These are phyloP conservation scores for Mycena sanguinolenta DNA, from an alignment of 768 basidiomycete genomes.

Conservation along the genomic window DNA sequence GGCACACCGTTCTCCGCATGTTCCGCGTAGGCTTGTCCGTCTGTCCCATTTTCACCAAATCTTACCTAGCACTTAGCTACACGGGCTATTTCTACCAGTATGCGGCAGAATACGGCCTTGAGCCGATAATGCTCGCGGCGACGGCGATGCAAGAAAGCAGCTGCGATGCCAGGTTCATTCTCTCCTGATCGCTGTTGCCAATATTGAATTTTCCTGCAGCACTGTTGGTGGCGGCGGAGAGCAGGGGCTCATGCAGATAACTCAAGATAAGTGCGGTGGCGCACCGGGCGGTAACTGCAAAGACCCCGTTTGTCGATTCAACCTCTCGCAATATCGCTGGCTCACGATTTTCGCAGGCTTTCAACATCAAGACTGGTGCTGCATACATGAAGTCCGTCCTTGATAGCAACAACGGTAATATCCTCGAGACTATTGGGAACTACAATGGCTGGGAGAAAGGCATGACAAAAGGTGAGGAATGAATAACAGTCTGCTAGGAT, in stretches of 20 bases:
- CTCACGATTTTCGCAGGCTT: constrained; percentile 60
- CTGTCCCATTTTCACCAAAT: neutral
- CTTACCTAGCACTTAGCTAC: constrained; percentile 4
- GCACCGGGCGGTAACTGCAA: constrained; percentile 64
- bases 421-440: constrained; percentile 71
- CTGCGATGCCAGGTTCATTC: constrained; percentile 66
- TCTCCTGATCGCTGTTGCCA: too few relatives aligned
- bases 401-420: constrained; percentile 60
- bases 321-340: constrained; percentile 9
- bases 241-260: constrained; percentile 91
- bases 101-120: constrained; percentile 63
- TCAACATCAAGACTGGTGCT: constrained; percentile 79
- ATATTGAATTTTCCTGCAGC: constrained; percentile 3
- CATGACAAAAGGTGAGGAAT: constrained; percentile 67
- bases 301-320: constrained; percentile 54
- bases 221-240: constrained; percentile 84
- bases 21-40: constrained; percentile 50
- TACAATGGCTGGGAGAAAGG: constrained; percentile 82
- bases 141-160: constrained; percentile 90
- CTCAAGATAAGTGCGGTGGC: constrained; percentile 78
- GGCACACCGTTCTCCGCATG: constrained; percentile 74
- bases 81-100: constrained; percentile 68
- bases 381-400: constrained; percentile 70
- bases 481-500: too few relatives aligned
- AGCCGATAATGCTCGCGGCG: constrained; percentile 83